These are phyloP conservation scores for Clathrospora elynae DNA, from an alignment of 2,329 filamentous ascomycete species.

Conservation along the genomic window DNA sequence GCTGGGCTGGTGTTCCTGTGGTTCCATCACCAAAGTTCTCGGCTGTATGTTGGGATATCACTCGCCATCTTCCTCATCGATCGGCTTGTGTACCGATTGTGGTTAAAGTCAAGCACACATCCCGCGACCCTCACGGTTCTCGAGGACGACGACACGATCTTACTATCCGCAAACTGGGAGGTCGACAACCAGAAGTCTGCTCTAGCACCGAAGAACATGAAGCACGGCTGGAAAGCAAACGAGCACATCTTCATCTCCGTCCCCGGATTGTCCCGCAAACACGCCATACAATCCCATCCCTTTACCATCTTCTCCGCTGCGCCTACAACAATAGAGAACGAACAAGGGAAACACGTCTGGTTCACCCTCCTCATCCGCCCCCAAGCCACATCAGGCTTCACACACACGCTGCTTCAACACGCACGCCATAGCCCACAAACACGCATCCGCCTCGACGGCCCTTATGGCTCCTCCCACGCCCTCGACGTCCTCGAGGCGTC, in stretches of 20 bases:
- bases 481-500: slow-evolving; percentile 59
- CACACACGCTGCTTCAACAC: slow-evolving; percentile 59
- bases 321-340: slow-evolving; percentile 50
- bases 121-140: slow-evolving; percentile 59
- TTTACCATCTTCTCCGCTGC: slow-evolving; percentile 70
- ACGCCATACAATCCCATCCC: slow-evolving; percentile 66
- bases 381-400: slow-evolving; percentile 61
- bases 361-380: slow-evolving; percentile 65
- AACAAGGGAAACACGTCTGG: slow-evolving; percentile 53
- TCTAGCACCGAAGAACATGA: slow-evolving; percentile 45
- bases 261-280: slow-evolving; percentile 58
- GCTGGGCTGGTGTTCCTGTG: slow-evolving; percentile 62
- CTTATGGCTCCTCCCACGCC: slow-evolving; percentile 65
- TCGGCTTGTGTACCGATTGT: slow-evolving; percentile 61
- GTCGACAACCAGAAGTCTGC: slow-evolving; percentile 21
- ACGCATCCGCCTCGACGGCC: slow-evolving; percentile 64
- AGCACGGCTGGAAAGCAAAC: slow-evolving; percentile 63
- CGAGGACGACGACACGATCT: slow-evolving; percentile 62
- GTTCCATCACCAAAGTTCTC: slow-evolving; percentile 61
- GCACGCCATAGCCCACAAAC: slow-evolving; percentile 54
- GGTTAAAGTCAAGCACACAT: slow-evolving; percentile 57
- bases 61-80: slow-evolving; percentile 64
- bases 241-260: slow-evolving; percentile 69
- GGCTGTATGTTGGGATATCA: slow-evolving; percentile 60
- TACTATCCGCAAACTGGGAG: slow-evolving; percentile 55